phyloP scores from a whole-genome alignment of 2,329 filamentous ascomycete genomes.

The Calonectria hawksworthii region DNA sequence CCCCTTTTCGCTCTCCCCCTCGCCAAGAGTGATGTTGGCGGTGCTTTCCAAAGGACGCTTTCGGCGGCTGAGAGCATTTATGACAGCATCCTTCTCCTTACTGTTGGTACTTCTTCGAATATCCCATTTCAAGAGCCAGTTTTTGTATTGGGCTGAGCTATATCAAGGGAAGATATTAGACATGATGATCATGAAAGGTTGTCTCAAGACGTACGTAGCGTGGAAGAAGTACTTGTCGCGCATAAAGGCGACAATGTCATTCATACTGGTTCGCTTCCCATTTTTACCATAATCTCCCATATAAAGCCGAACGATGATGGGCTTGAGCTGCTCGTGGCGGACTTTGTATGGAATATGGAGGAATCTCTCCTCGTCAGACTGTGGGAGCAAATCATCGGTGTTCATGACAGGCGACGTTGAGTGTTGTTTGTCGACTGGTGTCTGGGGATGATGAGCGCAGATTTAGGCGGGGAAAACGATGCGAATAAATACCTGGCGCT shows the following conservation, averaged over 20 bases:
- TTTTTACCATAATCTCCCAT: neutral
- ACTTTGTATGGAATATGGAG: neutral
- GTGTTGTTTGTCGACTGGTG: neutral
- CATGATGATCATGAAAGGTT: no score
- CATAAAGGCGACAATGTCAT: neutral
- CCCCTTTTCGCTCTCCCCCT: neutral
- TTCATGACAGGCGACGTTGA: neutral
- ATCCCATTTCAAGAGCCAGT: constrained; percentile 6
- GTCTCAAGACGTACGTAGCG: neutral
- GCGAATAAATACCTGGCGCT: neutral
- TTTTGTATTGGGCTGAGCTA: constrained; percentile 15
- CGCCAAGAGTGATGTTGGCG: neutral
- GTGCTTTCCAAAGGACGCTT: constrained; percentile 11
- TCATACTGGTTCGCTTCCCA: neutral
- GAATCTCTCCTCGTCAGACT: neutral
- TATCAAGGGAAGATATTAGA: neutral
- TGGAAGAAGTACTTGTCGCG: neutral
- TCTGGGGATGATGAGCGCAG: neutral
- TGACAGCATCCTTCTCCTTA: neutral
- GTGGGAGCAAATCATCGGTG: neutral
- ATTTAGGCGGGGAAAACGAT: neutral
- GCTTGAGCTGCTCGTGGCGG: neutral
- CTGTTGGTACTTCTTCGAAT: neutral
- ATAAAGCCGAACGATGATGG: neutral
- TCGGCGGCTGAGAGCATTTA: neutral